Base-by-base conservation (phyloP, 805 yeast genomes). In the Naumovozyma castellii region DNA sequence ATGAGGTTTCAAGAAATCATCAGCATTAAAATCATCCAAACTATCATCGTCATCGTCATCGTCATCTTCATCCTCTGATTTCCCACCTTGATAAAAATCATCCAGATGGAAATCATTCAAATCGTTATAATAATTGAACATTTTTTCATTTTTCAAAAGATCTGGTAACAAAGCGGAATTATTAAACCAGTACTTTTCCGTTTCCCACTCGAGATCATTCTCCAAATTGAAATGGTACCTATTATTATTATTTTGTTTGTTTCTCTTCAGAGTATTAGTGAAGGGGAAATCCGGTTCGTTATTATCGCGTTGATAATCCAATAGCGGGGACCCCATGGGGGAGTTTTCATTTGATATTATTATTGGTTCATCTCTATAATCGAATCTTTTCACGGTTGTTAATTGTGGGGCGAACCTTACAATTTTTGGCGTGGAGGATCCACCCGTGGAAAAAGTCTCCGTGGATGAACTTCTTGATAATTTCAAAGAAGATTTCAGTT, bases 351-450 rank as follows among this genome's bases (percentile, higher is more conserved):
- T 63, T 0, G 83, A 76, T n/a, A 80, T 81, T 2, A 81, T 71
- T 9, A 69, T 66, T 22, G 87, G 86, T 45, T 72, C 73, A 37
- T 74, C 79, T 19, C 61, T 57, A 33, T 77, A 78, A 49, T 76
- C 75, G 53, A 81, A 80, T 51, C 74, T 73, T 56, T 80, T 80
- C 41, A 81, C 71, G 32, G 76, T 76, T 39, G 76, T 78, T 42
- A 80, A 62, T 37, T 73, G 65, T 4, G 72, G 56, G 1, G 85
- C 83, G 57, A 80, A 80, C 39, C 84, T 64, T 32, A 80, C 87
- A 5, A 75, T 72, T 54, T 78, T 79, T 12, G 68, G 67, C 44
- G 63, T 40, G 28, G 50, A 43, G 5, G 48, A 40, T 9, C 48
- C 27, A 12, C 53, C 36, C 9, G 46, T 39, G 3, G 47, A 36